Percentiles rank a stretch among this genome's conserved stretches.
Conservation (phyloP, 164 flowering plant genomes). For the Umbellularia californica region DNA sequence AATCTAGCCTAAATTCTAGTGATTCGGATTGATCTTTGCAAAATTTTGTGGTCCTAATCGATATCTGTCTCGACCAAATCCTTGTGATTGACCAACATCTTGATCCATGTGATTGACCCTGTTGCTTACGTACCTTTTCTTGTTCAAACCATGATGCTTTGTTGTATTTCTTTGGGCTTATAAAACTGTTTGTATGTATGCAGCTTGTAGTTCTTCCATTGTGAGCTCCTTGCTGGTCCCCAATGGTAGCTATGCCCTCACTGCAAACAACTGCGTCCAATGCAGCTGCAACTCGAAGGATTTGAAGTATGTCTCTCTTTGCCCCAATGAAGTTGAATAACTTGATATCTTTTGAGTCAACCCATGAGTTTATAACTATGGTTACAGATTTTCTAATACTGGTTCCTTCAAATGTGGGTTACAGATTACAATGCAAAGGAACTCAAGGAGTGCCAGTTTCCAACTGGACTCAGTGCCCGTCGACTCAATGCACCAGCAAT, state of each 20-base stretch:
- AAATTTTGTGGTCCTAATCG: too few species aligned
- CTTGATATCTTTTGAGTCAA: neutral
- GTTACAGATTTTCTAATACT: neutral
- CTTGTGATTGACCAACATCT: neutral
- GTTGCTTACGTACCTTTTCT: neutral
- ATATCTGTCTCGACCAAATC: neutral
- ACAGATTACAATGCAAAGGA: constrained; percentile 63
- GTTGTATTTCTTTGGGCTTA: neutral
- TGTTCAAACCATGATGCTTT: neutral
- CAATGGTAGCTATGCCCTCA: constrained; percentile 46
- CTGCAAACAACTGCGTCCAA: constrained; percentile 58
- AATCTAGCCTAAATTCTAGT: too few species aligned
- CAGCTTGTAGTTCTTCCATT: constrained; percentile 51
- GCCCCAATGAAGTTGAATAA: neutral
- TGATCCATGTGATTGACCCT: too few species aligned
- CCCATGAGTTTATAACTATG: neutral
- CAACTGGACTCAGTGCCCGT: constrained; percentile 41
- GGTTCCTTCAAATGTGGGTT: constrained; percentile 1
- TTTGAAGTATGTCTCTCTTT: constrained; percentile 39
- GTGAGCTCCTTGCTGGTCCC: constrained; percentile 52
- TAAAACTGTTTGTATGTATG: neutral
- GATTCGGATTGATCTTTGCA: too few species aligned
- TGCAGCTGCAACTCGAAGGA: constrained; percentile 48
- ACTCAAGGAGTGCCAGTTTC: constrained; percentile 24
- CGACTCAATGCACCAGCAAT: constrained; percentile 34